Evolutionary conservation across 2,329 filamentous ascomycete genomes (phyloP).

Genomic region (Monosporascus sp.): DNA sequence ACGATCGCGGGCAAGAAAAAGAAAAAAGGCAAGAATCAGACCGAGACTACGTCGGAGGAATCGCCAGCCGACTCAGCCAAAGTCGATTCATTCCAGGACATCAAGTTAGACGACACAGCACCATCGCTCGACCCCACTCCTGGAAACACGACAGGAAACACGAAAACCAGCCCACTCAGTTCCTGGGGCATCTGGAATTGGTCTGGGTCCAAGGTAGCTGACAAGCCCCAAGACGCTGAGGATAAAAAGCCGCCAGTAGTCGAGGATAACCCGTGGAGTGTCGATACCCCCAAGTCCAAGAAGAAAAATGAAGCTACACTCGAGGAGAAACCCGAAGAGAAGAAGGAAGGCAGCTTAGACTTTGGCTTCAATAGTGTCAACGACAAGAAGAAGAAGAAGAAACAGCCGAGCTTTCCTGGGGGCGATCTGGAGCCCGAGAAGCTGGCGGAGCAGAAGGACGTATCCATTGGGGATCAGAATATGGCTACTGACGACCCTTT

Average conservation of each 20-base stretch:
- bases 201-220: constrained; percentile 28
- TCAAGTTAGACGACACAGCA: constrained; percentile 58
- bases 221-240: constrained; percentile 28
- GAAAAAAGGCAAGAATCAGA: constrained; percentile 49
- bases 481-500: constrained; percentile 22
- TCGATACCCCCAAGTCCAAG: constrained; percentile 43
- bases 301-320: constrained; percentile 43
- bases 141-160: constrained; percentile 36
- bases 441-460: constrained; percentile 22
- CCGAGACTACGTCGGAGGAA: constrained; percentile 22
- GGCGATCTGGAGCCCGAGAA: constrained; percentile 30
- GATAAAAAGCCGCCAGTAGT: constrained; percentile 36
- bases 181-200: constrained; percentile 51
- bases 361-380: constrained; percentile 17
- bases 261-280: constrained; percentile 45
- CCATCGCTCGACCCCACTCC: constrained; percentile 54
- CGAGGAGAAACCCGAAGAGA: constrained; percentile 21
- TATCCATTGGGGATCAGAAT: constrained; percentile 17
- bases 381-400: constrained; percentile 30
- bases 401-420: constrained; percentile 29
- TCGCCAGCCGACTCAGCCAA: constrained; percentile 29
- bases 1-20: constrained; percentile 45
- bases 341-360: constrained; percentile 24
- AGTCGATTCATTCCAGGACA: constrained; percentile 59
- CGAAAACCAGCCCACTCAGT: constrained; percentile 41